Base-by-base conservation (phyloP, 2,329 filamentous ascomycete species). In the Chaetomiaceae sp. region DNA sequence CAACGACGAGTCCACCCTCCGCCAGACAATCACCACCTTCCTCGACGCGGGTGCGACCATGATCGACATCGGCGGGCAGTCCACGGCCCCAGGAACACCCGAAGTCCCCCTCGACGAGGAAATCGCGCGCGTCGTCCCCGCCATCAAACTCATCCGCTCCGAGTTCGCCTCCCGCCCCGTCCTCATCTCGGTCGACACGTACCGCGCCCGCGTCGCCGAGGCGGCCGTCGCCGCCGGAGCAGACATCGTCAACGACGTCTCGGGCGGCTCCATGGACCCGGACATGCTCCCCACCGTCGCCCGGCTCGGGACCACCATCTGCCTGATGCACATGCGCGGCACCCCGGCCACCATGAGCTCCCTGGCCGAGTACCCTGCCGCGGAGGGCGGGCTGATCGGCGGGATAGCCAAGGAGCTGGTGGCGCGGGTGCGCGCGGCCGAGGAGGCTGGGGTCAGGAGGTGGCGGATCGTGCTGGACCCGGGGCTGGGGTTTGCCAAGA, bases 401-500 rank as follows among this genome's bases (percentile, higher is more conserved):
- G 82, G 80, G 9, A 77, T 96, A 3, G 82, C 79, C 6, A 62
- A 67, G 1, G 91, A 95, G 70, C 80, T 96, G 5, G 73, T 79
- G 3, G 76, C 72, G 8, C 86, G 91, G 15, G 80, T 97, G 5
- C 73, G 74, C 0, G 88, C 82, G 2, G 94, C 94, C 20, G 79
- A 95, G 69, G 78, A 75, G 14, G 91, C 90, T 0, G 94, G 94
- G 0, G 81, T 99, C 39, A 80, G 89, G 4, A 85, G 91, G 45
- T 99, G 94, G 94, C 88, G 92, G 60, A 95, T 99, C 59, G 84
- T 97, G 31, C 82, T 97, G 1, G 94, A 99, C 67, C 94, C 94
- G 0, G 94, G 94, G 0, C 81, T 99, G 29, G 94, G 94, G 0
- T 99, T 99, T 67, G 91, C 94, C 52, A 99, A 99, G 74, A 85